Conservation (phyloP, 2,329 filamentous ascomycete genomes). For the Fusarium mangiferae region DNA sequence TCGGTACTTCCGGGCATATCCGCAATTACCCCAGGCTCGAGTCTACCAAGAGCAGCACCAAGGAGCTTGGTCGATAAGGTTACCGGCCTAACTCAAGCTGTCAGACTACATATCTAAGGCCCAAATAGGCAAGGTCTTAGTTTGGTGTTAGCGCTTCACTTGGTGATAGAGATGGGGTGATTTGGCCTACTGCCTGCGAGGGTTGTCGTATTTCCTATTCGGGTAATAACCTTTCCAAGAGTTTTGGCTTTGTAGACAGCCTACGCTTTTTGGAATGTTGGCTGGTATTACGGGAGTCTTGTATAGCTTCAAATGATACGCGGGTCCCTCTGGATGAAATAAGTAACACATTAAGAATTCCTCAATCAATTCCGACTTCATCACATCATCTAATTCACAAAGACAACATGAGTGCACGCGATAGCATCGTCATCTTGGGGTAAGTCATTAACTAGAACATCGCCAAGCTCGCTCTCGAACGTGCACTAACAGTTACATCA, state of each 20-base stretch:
- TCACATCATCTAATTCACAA: too few relatives aligned
- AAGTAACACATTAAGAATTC: background rate
- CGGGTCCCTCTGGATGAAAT: rapidly evolving
- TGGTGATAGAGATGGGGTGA: background rate
- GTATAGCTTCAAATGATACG: background rate
- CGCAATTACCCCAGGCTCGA: too few relatives aligned
- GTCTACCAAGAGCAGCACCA: too few relatives aligned
- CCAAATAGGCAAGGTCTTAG: background rate
- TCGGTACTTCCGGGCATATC: background rate
- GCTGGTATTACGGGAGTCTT: rapidly evolving
- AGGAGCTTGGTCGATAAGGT: rapidly evolving
- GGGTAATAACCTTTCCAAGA: background rate
- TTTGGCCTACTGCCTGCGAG: rapidly evolving
- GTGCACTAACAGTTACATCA: background rate
- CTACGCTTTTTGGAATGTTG: background rate
- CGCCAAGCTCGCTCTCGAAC: too few relatives aligned
- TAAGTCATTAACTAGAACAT: background rate
- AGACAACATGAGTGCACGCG: background rate
- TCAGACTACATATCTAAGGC: too few relatives aligned
- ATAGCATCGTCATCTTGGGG: slow-evolving; percentile 1
- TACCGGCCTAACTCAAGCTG: too few relatives aligned
- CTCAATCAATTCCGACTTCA: background rate
- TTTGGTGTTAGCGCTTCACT: background rate
- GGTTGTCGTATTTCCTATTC: background rate
- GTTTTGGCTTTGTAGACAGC: rapidly evolving